Base-by-base conservation (phyloP, 805 yeast genomes). In the Kodamaea nitidulidarum region DNA sequence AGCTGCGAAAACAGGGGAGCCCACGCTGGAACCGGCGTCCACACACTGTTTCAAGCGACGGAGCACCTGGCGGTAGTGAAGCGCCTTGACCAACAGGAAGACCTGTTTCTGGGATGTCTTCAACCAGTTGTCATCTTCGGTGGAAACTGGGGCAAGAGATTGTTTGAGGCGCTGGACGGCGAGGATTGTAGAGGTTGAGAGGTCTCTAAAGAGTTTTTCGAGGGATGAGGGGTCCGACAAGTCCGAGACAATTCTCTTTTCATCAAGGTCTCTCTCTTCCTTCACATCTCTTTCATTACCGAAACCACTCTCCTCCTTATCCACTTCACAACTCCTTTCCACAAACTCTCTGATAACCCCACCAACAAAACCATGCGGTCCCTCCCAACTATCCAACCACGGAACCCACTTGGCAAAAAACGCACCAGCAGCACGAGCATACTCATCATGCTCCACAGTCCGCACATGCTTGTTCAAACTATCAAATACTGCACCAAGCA, bases 101-200 rank as follows among this genome's bases (percentile, higher is more conserved):
- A 77, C 48, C 30, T 70, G 65, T 31, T 64, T 70, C 41, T 81
- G 81, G 1, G 79, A 47, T 1, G 51, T 40, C 3, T 67, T 56
- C 22, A 87, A 67, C 95, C 96, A 90, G n/a, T 70, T 66, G 42
- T 84, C 90, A 17, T 56, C 59, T 14, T 73, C 51, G 58, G 18
- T 50, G 47, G 36, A 68, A 21, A 32, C 68, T 8, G 53, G 46
- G 24, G 65, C 76, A 35, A 64, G 62, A 7, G 74, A 59, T 44
- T 76, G 75, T 59, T 30, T 30, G 12, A 30, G 21, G 6, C 32
- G 20, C 15, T 90, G 97, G 48, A 84, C 73, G 0, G 82, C 72
- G 21, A 90, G 67, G 39, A 88, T 60, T 14, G 87, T 71, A 2
- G 82, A 71, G 12, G 75, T 75, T 3, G 80, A 68, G 3, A 84